A percentile compares a stretch with the other conserved stretches of the same genome.
phyloP scores from a whole-genome alignment of 202 grass and related monocot species.

The Alloteropsis angusta region DNA sequence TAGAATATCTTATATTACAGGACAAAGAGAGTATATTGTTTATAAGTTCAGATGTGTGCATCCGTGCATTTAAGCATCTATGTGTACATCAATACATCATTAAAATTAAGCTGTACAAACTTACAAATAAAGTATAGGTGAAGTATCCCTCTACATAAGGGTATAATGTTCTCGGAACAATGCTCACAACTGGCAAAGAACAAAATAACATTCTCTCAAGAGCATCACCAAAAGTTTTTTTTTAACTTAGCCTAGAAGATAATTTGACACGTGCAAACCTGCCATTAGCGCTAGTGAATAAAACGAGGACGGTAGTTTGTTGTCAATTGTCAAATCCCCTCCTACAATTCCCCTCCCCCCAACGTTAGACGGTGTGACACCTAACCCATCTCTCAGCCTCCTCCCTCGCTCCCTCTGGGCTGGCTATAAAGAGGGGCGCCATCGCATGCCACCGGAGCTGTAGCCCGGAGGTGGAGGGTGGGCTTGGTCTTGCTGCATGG shows the following conservation, averaged over 20 bases:
- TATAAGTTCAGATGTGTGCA: too few relatives aligned
- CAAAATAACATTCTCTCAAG: slow-evolving; percentile 8
- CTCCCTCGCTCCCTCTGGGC: too few relatives aligned
- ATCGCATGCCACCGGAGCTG: slow-evolving; percentile 1
- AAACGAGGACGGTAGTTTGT: slow-evolving; percentile 17
- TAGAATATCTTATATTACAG: too few relatives aligned
- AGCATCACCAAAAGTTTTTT: slow-evolving; percentile 6
- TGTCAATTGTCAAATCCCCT: slow-evolving; percentile 19
- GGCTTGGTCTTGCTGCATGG: slow-evolving; percentile 33
- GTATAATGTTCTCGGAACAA: slow-evolving; percentile 8
- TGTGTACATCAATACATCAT: too few relatives aligned
- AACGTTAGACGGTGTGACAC: background rate
- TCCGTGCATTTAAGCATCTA: too few relatives aligned
- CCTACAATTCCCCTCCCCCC: too few relatives aligned
- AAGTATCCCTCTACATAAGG: background rate
- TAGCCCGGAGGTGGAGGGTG: slow-evolving; percentile 39
- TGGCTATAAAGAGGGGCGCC: slow-evolving; percentile 32
- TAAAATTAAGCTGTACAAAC: too few relatives aligned
- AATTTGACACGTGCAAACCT: slow-evolving; percentile 27
- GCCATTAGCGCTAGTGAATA: slow-evolving; percentile 7
- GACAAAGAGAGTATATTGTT: too few relatives aligned
- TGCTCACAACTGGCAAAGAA: slow-evolving; percentile 12
- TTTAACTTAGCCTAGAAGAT: background rate
- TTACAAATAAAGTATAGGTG: too few relatives aligned
- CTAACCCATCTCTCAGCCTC: slow-evolving; percentile 2